phyloP scores from a whole-genome alignment of 2,329 filamentous ascomycete genomes.

The Drechslerella stenobrocha region DNA sequence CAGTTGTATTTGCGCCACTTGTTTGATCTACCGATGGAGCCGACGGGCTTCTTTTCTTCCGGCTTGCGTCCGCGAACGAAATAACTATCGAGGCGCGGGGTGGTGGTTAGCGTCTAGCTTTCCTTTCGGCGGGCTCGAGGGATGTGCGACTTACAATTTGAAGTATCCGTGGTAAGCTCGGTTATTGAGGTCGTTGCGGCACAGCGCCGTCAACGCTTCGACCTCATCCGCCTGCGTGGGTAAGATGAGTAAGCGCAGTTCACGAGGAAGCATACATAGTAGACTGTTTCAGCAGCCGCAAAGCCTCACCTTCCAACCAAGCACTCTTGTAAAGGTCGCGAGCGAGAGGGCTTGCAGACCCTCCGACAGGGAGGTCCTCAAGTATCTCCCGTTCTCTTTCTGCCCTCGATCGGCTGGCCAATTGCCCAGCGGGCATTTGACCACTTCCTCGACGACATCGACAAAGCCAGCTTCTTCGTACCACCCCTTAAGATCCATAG shows the following conservation, averaged over 20 bases:
- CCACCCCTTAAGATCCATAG: slow-evolving; percentile 56
- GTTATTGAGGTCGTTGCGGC: slow-evolving; percentile 43
- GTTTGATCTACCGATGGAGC: neutral
- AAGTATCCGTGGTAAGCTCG: slow-evolving; percentile 38
- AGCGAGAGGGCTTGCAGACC: slow-evolving; percentile 55
- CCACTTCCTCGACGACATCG: slow-evolving; percentile 60
- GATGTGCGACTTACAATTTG: slow-evolving; percentile 27
- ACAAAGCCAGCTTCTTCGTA: slow-evolving; percentile 62
- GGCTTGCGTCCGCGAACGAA: slow-evolving; percentile 42
- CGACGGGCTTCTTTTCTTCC: neutral
- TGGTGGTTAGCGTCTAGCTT: neutral
- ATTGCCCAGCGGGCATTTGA: slow-evolving; percentile 60
- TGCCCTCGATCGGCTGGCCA: slow-evolving; percentile 62
- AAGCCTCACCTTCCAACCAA: slow-evolving; percentile 37
- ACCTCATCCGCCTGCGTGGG: slow-evolving; percentile 42
- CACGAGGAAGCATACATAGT: neutral
- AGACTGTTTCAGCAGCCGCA: neutral
- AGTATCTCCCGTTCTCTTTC: slow-evolving; percentile 60
- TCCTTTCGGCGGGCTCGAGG: neutral
- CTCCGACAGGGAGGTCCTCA: slow-evolving; percentile 55
- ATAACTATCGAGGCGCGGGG: slow-evolving; percentile 21
- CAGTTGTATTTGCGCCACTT: too few species aligned
- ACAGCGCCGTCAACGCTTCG: slow-evolving; percentile 38
- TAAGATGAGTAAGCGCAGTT: neutral
- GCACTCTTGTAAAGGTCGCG: slow-evolving; percentile 35